phyloP scores from a whole-genome alignment of 2,329 filamentous ascomycete genomes.

The Phaeosphaeriaceae sp. region DNA sequence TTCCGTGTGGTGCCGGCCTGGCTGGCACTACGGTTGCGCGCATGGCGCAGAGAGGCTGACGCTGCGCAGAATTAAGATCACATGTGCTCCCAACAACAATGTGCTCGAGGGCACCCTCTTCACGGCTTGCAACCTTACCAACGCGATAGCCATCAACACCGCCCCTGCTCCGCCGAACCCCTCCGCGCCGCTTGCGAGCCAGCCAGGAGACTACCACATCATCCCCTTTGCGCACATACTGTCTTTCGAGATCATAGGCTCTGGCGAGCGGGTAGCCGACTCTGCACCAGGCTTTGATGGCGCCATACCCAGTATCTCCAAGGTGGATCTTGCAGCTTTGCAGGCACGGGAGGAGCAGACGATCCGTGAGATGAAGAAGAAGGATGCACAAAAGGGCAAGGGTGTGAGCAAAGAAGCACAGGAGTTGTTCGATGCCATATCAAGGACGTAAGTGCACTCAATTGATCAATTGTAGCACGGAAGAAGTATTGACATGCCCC shows the following conservation, averaged over 20 bases:
- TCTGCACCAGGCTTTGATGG: constrained; percentile 54
- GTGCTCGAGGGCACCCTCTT: constrained; percentile 68
- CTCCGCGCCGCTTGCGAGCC: constrained; percentile 46
- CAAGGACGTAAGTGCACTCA: constrained; percentile 57
- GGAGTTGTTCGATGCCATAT: constrained; percentile 68
- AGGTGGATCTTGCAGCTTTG: constrained; percentile 62
- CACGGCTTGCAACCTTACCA: constrained; percentile 66
- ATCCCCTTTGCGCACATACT: constrained; percentile 67
- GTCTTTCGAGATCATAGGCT: constrained; percentile 60
- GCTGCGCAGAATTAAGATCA: constrained; percentile 62
- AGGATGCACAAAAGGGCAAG: constrained; percentile 65
- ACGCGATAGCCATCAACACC: constrained; percentile 67
- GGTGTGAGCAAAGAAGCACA: constrained; percentile 68
- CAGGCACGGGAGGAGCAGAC: constrained; percentile 63
- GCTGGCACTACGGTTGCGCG: neutral
- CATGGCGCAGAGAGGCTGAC: constrained; percentile 17
- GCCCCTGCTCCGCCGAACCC: constrained; percentile 54
- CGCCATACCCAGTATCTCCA: constrained; percentile 54
- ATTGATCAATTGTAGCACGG: neutral
- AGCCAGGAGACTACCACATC: constrained; percentile 65
- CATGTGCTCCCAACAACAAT: constrained; percentile 59
- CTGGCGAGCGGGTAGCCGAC: constrained; percentile 43
- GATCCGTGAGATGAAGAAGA: constrained; percentile 63
- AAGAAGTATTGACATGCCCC: neutral
- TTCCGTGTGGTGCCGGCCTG: neutral